Base-by-base conservation (phyloP, 768 basidiomycete genomes). In the Termitomyces sp. region DNA sequence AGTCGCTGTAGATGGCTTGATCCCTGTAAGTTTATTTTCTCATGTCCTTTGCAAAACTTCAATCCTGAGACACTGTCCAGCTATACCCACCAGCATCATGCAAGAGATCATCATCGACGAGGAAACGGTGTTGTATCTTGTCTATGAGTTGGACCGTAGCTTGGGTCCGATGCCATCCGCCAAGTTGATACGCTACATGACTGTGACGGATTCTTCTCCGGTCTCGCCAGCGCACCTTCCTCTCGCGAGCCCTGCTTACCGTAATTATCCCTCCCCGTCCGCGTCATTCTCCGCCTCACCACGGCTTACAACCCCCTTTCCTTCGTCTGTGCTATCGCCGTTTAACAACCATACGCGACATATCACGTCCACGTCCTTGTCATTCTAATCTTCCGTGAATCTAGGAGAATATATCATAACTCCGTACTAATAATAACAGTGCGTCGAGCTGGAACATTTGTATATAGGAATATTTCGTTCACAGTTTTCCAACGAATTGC, bases 101-200 rank as follows among this genome's bases (percentile, higher is more conserved):
- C 89, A 91, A 71, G 82, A 89, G 71, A 72, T 91, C 61, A 72
- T 82, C 54, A 77, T 82, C 54, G 86, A 89, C 70, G 78, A 78
- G 61, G 77, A 79, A 58, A 77, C 81, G 17, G 71, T 88, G 50
- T 78, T 88, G 51, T 79, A 78, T 61, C 70, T 89, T 60, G 75
- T 84, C 47, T 90, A 88, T 67, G 81, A 87, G 60, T 72, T 90
- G 61, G 83, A 87, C 63, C 81, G 85, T 65, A 76, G 73, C 60
- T 69, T 74, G 60, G 71, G 73, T 57, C 65, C 69, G 53, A 71
- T 76, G 69, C 86, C 88, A 15, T 78, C 81, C 46, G 87, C 80
- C 56, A 78, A 84, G 63, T 73, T 90, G 43, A 22, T 52, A 21
- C 55, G 58, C 53, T 82, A 59, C 77, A 75, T 40, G 80, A 79